These are phyloP conservation scores for Septoria petroselini DNA, from an alignment of 2,329 filamentous ascomycete species.

Conservation along the genomic window DNA sequence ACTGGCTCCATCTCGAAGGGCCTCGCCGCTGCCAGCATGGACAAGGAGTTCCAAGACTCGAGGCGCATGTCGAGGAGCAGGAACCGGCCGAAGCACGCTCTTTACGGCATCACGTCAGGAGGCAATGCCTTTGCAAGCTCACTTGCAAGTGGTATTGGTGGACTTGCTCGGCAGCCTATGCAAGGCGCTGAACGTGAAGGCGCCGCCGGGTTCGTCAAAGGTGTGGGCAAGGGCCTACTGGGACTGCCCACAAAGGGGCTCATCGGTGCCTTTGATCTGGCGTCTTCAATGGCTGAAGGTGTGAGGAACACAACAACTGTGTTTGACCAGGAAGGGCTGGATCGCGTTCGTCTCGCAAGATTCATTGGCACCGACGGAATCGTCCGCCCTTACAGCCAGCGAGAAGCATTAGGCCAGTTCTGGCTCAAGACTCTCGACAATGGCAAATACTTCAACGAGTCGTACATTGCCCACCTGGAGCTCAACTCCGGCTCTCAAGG, in stretches of 20 bases:
- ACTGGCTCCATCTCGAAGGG: constrained; percentile 97
- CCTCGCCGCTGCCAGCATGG: constrained; percentile 87
- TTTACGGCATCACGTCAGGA: constrained; percentile 92
- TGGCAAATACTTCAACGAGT: constrained; percentile 94
- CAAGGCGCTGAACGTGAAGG: constrained; percentile 96
- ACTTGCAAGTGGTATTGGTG: constrained; percentile 88
- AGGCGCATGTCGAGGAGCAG: constrained; percentile 88
- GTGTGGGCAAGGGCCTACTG: constrained; percentile 89
- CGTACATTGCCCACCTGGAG: constrained; percentile 95
- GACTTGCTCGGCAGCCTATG: constrained; percentile 86
- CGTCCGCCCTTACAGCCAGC: constrained; percentile 88
- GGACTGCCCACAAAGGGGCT: constrained; percentile 96
- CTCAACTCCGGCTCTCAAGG: constrained; percentile 66
- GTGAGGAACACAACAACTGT: constrained; percentile 98
- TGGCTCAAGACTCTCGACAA: constrained; percentile 99
- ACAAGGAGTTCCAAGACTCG: constrained; percentile 98
- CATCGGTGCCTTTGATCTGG: constrained; percentile 93
- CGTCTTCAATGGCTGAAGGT: constrained; percentile 93
- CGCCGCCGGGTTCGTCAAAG: constrained; percentile 91
- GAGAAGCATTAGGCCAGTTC: constrained; percentile 93
- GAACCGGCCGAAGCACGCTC: constrained; percentile 92
- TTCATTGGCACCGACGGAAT: constrained; percentile 92
- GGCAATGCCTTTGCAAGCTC: constrained; percentile 93
- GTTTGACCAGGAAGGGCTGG: constrained; percentile 90
- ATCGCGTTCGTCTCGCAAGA: constrained; percentile 87